Evolutionary conservation across 495 filamentous ascomycete genomes (phyloP).

Genomic region (Ascobolus immersus): DNA sequence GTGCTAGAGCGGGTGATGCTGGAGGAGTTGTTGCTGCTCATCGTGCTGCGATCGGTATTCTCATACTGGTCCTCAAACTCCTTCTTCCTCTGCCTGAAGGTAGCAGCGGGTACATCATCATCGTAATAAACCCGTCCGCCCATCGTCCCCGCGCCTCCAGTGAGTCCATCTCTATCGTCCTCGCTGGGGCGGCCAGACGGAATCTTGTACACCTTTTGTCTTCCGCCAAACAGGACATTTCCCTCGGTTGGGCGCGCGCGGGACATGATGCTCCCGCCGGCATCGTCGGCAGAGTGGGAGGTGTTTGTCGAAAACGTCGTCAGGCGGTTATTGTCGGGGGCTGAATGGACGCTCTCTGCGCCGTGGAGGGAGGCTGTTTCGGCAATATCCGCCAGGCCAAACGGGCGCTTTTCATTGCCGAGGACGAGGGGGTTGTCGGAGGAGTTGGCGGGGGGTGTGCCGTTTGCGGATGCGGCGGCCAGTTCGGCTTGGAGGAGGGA

Average conservation of each 20-base stretch:
- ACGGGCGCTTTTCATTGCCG: conserved; percentile 12
- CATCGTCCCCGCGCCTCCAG: conserved; percentile 30
- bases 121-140: conserved; percentile 55
- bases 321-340: conserved; percentile 20
- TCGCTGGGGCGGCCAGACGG: conserved; percentile 19
- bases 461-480: conserved; percentile 42
- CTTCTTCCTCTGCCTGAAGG: conserved; percentile 40
- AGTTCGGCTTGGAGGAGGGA: conserved; percentile 42
- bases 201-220: conserved; percentile 90
- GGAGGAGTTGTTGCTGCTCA: conserved; percentile 62
- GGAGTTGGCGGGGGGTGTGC: conserved; percentile 84
- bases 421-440: conserved; percentile 81
- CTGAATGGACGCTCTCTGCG: conserved; percentile 31
- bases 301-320: conserved; percentile 12
- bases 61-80: conserved; percentile 19
- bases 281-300: conserved; percentile 45
- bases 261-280: conserved; percentile 51
- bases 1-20: conserved; percentile 52
- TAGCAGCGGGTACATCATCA: conserved; percentile 53
- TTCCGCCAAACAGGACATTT: conserved; percentile 82
- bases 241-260: conserved; percentile 65
- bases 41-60: conserved; percentile 55
- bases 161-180: conserved; percentile 18
- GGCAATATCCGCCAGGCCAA: conserved; percentile 54
- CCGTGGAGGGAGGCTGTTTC: conserved; percentile 61